Evolutionary conservation across 139 green algal genomes (phyloP).

Genomic region (Ostreobium quekettii): DNA sequence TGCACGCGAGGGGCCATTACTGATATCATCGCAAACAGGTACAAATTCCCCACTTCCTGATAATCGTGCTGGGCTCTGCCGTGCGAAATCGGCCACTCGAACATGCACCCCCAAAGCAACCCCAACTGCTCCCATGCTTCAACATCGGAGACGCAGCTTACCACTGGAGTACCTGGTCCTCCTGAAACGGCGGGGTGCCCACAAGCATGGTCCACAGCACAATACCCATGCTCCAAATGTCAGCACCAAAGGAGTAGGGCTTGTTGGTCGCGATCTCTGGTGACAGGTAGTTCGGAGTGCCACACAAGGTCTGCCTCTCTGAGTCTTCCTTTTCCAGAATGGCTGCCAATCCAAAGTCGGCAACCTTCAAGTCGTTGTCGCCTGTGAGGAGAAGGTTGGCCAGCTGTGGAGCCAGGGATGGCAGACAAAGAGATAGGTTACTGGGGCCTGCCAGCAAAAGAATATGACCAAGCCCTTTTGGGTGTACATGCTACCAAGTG

Average conservation of each 20-base stretch:
- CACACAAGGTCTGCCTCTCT: conserved; percentile 22
- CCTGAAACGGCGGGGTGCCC: conserved; percentile 22
- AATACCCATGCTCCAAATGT: conserved; percentile 25
- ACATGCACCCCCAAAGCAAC: no score
- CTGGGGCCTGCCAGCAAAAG: no score
- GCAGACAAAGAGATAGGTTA: not conserved
- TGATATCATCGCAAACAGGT: no score
- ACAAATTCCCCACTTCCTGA: no score
- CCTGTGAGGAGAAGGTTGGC: conserved; percentile 19
- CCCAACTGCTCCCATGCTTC: no score
- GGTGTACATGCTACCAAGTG: no score
- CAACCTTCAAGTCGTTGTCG: conserved; percentile 21
- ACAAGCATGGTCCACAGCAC: conserved; percentile 21
- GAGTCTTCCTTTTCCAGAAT: conserved; percentile 17
- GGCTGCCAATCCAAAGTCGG: conserved; percentile 26
- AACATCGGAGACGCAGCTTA: no score
- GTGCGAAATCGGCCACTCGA: no score
- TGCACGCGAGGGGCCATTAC: no score
- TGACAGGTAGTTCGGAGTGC: conserved; percentile 29
- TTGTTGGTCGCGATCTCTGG: conserved; percentile 16
- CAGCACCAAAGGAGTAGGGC: conserved; percentile 14
- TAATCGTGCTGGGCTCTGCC: no score
- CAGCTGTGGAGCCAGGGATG: not conserved
- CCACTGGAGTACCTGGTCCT: conserved; percentile 2
- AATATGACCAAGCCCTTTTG: no score